Evolutionary conservation across 495 filamentous ascomycete genomes (phyloP), one percentile per base, ranked within the genome.

Genomic region (Trichoderma reesei): DNA sequence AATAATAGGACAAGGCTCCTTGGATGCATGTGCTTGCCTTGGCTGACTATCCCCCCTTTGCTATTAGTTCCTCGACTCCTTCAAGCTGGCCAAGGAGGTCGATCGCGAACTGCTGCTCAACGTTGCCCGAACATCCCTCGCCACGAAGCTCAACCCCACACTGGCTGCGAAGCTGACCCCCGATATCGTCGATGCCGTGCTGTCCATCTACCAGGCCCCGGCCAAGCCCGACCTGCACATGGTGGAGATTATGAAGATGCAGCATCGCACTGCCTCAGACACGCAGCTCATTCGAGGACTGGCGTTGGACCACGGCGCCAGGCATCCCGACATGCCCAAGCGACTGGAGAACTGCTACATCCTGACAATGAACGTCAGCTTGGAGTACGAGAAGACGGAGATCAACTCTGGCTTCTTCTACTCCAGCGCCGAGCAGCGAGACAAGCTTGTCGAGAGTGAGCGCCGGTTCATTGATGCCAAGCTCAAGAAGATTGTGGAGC

Each of bases 221-320:
- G 87, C 86, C 67, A 98, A 97, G 78, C 94, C 94, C 56, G 94
- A 99, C 74, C 76, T 99, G 66, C 93, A 98, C 77, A 99, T 99
- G 94, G 82, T 99, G 67, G 94, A 99, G 76, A 97, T 99, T 68
- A 98, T 98, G 95, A 97, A 95, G 72, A 99, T 99, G 94, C 94
- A 98, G 74, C 94, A 99, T 79, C 90, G 93, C 64, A 90, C 89
- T 42, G 93, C 94, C 59, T 89, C 94, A 11, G 94, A 99, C 74
- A 99, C 94, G 34, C 91, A 96, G 70, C 85, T 99, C 48, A 96
- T 99, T 71, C 85, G 88, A 66, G 94, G 94, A 63, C 82, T 99
- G 39, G 94, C 90, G 7, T 79, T 99, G 64, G 94, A 99, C 66
- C 94, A 99, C 74, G 94, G 94, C 68, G 94, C 94, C 5, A 84